Evolutionary conservation across 2,329 filamentous ascomycete species (phyloP).

Genomic region (Fusarium incarnatum): DNA sequence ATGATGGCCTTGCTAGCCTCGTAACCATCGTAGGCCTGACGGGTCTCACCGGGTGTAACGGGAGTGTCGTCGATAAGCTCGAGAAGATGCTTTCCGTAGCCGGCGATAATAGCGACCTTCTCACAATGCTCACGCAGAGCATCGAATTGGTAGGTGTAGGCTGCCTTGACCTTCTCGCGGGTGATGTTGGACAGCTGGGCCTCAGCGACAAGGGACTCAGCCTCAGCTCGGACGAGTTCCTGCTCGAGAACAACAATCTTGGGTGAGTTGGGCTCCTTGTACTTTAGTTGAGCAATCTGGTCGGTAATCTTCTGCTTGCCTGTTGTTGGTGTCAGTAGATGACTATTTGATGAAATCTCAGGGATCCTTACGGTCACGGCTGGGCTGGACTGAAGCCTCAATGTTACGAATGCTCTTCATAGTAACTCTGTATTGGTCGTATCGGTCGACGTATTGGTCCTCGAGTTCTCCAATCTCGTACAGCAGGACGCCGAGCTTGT

Average conservation of each 20-base stretch:
- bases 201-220: constrained; percentile 98
- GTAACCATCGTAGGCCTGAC: constrained; percentile 95
- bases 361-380: constrained; percentile 83
- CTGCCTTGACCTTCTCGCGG: constrained; percentile 98
- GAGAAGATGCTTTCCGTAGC: constrained; percentile 97
- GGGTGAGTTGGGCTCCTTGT: constrained; percentile 98
- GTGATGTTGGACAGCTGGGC: constrained; percentile 99
- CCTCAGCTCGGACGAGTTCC: constrained; percentile 97
- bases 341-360: not conserved
- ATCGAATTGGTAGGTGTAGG: constrained; percentile 98
- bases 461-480: constrained; percentile 99
- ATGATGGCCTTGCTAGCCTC: constrained; percentile 99
- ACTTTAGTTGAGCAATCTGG: constrained; percentile 98
- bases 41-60: constrained; percentile 96
- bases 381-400: constrained; percentile 97
- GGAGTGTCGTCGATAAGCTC: constrained; percentile 97
- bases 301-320: constrained; percentile 99
- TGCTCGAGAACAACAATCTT: constrained; percentile 98
- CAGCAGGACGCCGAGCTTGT: constrained; percentile 97
- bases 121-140: constrained; percentile 97
- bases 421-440: constrained; percentile 98
- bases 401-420: constrained; percentile 99
- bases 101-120: constrained; percentile 97
- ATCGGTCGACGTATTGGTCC: constrained; percentile 97
- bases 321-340: constrained; percentile 51